Base-by-base conservation (phyloP, 2,329 filamentous ascomycete genomes). In the Ophiostoma tasmaniense region DNA sequence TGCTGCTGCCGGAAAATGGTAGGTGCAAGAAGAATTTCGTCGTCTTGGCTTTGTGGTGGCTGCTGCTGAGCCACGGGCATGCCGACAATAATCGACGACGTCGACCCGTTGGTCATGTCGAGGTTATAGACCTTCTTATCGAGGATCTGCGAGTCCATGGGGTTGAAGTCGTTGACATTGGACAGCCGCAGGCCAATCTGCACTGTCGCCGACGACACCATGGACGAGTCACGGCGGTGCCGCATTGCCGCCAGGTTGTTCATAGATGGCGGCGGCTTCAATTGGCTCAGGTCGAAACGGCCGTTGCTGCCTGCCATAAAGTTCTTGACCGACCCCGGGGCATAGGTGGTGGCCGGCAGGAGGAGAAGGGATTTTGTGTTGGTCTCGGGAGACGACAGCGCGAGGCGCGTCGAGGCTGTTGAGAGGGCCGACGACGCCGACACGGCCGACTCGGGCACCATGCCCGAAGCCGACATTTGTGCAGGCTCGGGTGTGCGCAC, bases 171-270 rank as follows among this genome's bases (percentile, higher is more conserved):
- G 17, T 82, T 79, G 39, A 84, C 81, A 68, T 83, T 86, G 33
- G 89, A 91, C 68, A 91, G 81, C 13, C 89, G 84, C 20, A 91
- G 80, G 1, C 89, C 89, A 67, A 91, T 91, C 74, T 90, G 88
- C 13, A 91, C 88, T 0, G 88, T 91, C 30, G 88, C 88, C 11
- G 85, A 85, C 62, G 89, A 90, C 20, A 81, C 81, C 59, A 87
- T 80, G 0, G 89, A 91, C 5, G 87, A 87, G 70, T 86, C 81
- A 62, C 88, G 82, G 22, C 80, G 79, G 74, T 85, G 84, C n/a
- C 81, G 79, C 17, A 76, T 74, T 4, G 76, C 77, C 28, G 39
- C n/a, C 67, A 81, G 80, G 59, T 78, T 79, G 64, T 73, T 74
- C 71, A 83, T 77, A 1, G 77, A 78, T 3, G 80, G 80, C 2